These are phyloP conservation scores for Fusarium decemcellulare DNA, from an alignment of 2,329 filamentous ascomycete species.

Conservation along the genomic window DNA sequence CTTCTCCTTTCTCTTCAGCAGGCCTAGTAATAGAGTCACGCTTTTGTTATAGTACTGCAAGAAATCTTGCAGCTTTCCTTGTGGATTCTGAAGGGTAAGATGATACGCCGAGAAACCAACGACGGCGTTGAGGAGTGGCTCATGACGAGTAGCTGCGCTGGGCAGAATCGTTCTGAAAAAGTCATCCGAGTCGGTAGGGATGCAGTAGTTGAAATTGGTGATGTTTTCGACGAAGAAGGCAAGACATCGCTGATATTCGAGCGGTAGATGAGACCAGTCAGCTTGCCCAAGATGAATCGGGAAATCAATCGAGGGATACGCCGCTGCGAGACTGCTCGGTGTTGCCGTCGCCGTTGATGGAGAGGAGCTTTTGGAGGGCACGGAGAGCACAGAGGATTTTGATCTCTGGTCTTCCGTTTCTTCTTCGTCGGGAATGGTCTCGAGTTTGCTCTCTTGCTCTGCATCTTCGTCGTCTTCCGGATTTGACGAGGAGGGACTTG, in stretches of 20 bases:
- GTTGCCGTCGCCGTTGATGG: slow-evolving; percentile 64
- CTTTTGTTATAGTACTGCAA: slow-evolving; percentile 92
- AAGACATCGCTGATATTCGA: slow-evolving; percentile 84
- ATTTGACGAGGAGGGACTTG: slow-evolving; percentile 68
- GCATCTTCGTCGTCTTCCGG: slow-evolving; percentile 64
- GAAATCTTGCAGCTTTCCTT: slow-evolving; percentile 84
- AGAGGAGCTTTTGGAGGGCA: slow-evolving; percentile 63
- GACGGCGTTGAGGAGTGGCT: slow-evolving; percentile 87
- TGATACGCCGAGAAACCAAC: slow-evolving; percentile 94
- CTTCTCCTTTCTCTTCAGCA: slow-evolving; percentile 78
- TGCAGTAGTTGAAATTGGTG: slow-evolving; percentile 85
- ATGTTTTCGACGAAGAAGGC: slow-evolving; percentile 84
- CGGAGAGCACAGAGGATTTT: slow-evolving; percentile 40
- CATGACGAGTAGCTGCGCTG: slow-evolving; percentile 78
- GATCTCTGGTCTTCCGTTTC: slow-evolving; percentile 57
- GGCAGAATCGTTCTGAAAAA: slow-evolving; percentile 83
- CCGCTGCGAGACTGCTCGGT: slow-evolving; percentile 50
- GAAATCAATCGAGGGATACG: slow-evolving; percentile 46
- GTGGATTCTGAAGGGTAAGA: slow-evolving; percentile 77
- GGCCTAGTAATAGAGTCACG: slow-evolving; percentile 80
- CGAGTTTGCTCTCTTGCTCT: slow-evolving; percentile 61
- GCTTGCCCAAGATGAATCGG: slow-evolving; percentile 45
- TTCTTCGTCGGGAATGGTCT: slow-evolving; percentile 69
- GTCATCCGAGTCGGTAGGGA: slow-evolving; percentile 77
- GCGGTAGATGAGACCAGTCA: slow-evolving; percentile 72